phyloP scores from a whole-genome alignment of 176 grass and related monocot species.

The Zoysia pacifica region DNA sequence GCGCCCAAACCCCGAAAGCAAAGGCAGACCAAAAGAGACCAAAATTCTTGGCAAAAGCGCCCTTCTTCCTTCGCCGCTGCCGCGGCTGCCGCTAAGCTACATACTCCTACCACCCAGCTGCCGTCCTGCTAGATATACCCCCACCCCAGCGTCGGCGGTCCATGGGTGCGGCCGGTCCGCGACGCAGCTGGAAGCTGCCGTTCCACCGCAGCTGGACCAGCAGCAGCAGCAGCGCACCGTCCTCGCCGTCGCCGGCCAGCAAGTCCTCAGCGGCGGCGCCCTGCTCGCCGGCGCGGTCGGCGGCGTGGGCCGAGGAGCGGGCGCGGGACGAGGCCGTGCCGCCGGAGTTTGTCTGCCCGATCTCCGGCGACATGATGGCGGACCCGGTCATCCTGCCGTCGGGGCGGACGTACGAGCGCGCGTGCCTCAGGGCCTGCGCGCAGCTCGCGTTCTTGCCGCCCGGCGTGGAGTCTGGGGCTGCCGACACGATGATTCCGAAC shows the following conservation, averaged over 20 bases:
- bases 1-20: constrained; percentile 43
- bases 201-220: constrained; percentile 44
- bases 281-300: constrained; percentile 36
- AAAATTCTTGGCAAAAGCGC: constrained; percentile 33
- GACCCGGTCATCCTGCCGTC: constrained; percentile 74
- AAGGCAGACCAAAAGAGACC: not conserved
- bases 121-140: not conserved
- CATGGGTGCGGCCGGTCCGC: constrained; percentile 53
- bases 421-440: constrained; percentile 63
- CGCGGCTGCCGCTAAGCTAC: constrained; percentile 1
- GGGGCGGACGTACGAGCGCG: constrained; percentile 69
- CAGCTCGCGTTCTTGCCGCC: constrained; percentile 59
- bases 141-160: not conserved
- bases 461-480: constrained; percentile 15
- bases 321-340: constrained; percentile 29
- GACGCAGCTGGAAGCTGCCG: constrained; percentile 61
- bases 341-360: constrained; percentile 64
- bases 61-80: not conserved
- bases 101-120: not conserved
- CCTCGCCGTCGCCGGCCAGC: constrained; percentile 17
- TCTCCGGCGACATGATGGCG: constrained; percentile 62
- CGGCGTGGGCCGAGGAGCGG: constrained; percentile 29
- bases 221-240: constrained; percentile 32
- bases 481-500: constrained; percentile 58
- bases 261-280: not conserved